Conservation (phyloP, 2,329 filamentous ascomycete genomes). For the Penicillium vulpinum region DNA sequence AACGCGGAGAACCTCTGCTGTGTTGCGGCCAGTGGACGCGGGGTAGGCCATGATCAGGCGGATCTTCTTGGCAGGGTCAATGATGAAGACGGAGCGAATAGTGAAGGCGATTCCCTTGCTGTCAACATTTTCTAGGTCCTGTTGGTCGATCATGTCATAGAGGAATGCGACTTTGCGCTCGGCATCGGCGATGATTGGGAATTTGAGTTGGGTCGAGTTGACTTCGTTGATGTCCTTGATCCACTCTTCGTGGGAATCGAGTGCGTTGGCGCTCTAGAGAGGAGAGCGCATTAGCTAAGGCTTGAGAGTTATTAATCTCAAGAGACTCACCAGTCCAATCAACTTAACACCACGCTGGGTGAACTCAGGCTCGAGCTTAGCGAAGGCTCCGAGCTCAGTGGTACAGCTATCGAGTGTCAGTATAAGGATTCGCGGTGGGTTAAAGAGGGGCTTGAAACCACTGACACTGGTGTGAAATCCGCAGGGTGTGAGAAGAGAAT, state of each 20-base stretch:
- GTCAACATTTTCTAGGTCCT: conserved; percentile 79
- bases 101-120: conserved; percentile 75
- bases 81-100: conserved; percentile 91
- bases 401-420: conserved; percentile 60
- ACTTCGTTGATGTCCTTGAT: conserved; percentile 85
- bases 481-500: conserved; percentile 69
- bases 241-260: conserved; percentile 79
- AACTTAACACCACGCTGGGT: conserved; percentile 84
- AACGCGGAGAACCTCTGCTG: conserved; percentile 74
- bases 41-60: conserved; percentile 91
- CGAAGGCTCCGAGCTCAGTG: conserved; percentile 91
- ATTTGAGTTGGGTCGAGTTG: conserved; percentile 63
- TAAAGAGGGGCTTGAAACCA: not conserved
- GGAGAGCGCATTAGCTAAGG: not conserved
- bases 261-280: conserved; percentile 69
- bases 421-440: not conserved
- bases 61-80: conserved; percentile 92
- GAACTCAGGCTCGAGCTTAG: conserved; percentile 89
- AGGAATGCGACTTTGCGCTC: conserved; percentile 72
- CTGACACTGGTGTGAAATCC: conserved; percentile 73
- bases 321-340: conserved; percentile 66
- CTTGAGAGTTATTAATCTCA: not conserved
- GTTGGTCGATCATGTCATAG: conserved; percentile 83
- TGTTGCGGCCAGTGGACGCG: conserved; percentile 83
- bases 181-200: conserved; percentile 82